phyloP scores from a whole-genome alignment of 306 rosid genomes.

The Inga oerstediana region DNA sequence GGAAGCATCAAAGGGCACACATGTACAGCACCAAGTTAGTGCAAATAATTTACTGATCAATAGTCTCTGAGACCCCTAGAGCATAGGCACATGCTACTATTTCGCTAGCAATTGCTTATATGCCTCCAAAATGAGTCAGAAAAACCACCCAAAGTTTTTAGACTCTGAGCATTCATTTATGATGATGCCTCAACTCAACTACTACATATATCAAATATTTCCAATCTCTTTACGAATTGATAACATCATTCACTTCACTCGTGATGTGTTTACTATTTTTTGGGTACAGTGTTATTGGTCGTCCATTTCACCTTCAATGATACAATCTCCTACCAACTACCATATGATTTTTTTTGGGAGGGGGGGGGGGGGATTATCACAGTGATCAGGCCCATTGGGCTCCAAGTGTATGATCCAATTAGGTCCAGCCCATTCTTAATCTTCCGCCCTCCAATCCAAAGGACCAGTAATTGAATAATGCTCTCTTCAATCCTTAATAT shows the following conservation, averaged over 20 bases:
- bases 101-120: background rate
- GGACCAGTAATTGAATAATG: too few species aligned
- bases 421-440: background rate
- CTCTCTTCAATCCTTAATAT: too few species aligned
- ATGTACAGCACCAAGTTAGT: background rate
- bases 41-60: background rate
- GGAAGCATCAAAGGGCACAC: background rate
- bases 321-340: too few species aligned
- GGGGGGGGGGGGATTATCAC: too few species aligned
- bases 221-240: background rate
- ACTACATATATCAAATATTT: background rate
- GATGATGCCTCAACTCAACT: background rate
- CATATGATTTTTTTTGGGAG: too few species aligned
- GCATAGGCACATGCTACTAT: background rate
- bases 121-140: background rate
- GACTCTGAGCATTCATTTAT: background rate
- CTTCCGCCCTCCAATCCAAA: background rate
- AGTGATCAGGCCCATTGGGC: background rate
- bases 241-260: background rate
- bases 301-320: background rate
- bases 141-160: background rate
- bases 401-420: background rate
- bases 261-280: background rate
- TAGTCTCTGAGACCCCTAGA: background rate
- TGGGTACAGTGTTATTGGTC: background rate